Conservation (phyloP, 202 grass and related monocot genomes). For the Panicum virgatum region DNA sequence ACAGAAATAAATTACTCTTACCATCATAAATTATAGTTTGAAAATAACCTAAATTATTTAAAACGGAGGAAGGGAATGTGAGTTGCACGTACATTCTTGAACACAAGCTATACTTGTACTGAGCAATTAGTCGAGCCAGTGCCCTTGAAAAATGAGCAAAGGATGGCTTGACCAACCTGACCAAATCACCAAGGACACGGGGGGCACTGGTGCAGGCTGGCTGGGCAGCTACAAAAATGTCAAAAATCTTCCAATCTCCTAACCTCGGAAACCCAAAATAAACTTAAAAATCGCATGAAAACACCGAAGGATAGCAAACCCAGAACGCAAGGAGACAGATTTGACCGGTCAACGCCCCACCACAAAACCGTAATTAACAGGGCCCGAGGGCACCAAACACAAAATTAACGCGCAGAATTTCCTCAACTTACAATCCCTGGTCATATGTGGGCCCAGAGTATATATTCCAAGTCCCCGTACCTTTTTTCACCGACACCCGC, state of each 20-base stretch:
- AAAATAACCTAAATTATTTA: too few relatives aligned
- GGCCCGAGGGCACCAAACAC: conserved; percentile 9
- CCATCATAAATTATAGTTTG: too few relatives aligned
- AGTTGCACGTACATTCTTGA: too few relatives aligned
- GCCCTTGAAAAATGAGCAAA: neutral
- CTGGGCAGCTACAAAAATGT: neutral
- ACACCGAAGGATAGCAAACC: neutral
- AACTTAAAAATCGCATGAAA: neutral
- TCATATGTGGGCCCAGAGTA: neutral
- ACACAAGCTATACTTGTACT: too few relatives aligned
- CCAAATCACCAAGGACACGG: too few relatives aligned
- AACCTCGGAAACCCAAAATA: neutral
- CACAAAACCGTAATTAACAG: neutral
- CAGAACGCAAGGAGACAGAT: conserved; percentile 11
- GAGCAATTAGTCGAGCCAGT: neutral
- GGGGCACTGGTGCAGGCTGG: neutral
- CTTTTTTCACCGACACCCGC: conserved; percentile 46
- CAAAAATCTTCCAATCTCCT: neutral
- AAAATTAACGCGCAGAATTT: conserved; percentile 29
- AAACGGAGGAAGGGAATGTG: too few relatives aligned
- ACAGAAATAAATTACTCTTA: too few relatives aligned
- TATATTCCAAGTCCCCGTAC: neutral
- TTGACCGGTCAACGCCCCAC: conserved; percentile 40
- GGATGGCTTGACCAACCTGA: neutral
- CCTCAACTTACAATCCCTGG: neutral